Evolutionary conservation across 306 rosid genomes (phyloP).

Genomic region (Acacia crassicarpa): DNA sequence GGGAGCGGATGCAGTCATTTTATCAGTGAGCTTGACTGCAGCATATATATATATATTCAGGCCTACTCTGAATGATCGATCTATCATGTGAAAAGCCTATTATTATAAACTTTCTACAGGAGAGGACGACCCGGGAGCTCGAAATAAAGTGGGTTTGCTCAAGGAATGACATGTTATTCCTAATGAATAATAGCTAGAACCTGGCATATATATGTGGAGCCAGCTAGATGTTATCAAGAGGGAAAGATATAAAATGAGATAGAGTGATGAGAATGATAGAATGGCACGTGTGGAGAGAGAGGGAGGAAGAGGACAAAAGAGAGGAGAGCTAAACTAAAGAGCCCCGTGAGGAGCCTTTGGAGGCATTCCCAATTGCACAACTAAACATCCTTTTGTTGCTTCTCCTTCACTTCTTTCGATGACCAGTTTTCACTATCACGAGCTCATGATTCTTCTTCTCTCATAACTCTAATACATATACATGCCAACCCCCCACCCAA

Average conservation of each 20-base stretch:
- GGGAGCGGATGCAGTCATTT: conserved; percentile 12
- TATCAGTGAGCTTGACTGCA: background rate
- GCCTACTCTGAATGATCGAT: background rate
- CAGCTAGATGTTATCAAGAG: background rate
- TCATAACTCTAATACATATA: background rate
- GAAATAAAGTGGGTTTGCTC: background rate
- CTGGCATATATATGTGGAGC: background rate
- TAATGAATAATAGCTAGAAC: background rate
- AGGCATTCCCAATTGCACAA: conserved; percentile 62
- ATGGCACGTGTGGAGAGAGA: conserved; percentile 67
- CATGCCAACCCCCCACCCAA: background rate
- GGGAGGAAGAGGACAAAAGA: conserved; percentile 23
- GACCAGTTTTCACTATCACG: conserved; percentile 57
- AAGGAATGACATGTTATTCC: background rate
- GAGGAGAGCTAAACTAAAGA: conserved; percentile 17
- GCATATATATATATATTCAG: background rate
- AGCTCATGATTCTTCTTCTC: conserved; percentile 39
- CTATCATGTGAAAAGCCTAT: background rate
- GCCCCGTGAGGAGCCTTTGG: conserved; percentile 92
- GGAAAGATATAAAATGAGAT: background rate
- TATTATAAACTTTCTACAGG: background rate
- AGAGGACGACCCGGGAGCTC: background rate
- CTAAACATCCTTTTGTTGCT: conserved; percentile 64
- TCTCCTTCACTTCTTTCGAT: conserved; percentile 65
- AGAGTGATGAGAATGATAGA: conserved; percentile 32